Base-by-base conservation (phyloP, 345 rosid genomes). In the Barbarea vulgaris region DNA sequence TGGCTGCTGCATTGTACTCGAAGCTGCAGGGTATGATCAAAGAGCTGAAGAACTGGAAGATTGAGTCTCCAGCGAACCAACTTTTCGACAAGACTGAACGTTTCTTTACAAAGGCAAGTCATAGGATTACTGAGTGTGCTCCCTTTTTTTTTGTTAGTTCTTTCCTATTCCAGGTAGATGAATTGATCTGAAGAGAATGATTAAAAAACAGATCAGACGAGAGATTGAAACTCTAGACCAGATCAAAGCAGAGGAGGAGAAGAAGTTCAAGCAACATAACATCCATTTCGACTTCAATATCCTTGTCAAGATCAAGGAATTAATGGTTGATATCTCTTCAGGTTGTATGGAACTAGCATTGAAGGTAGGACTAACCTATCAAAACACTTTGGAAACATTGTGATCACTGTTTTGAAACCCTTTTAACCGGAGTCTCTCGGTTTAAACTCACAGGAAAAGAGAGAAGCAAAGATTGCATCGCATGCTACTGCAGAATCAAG, bases 311-410 rank as follows among this genome's bases (percentile, higher is more conserved):
- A 79, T 90, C 70, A 92, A 85, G 81, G 99, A 95, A 76, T 46
- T 81, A 46, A 83, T 84, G 87, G 98, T 95, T 75, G 93, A 95
- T 81, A 78, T 89, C 84, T 95, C 94, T 64, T 90, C 98, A 10
- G 83, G 86, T 80, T 88, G 93, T 82, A 95, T 92, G 90, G 97
- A 95, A 78, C 64, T 87, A 36, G 90, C 88, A 27, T 72, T 95
- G 54, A 83, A 85, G 96, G 98, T 92, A 84, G 4, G 18, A 6
- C 42, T 51, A 6, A 66, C 47, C 10, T 1, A 70, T 57, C 44
- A 60, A 71, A 3, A 44, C 17, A 67, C 19, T 1, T 56, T 39
- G 11, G 15, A 28, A 37, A 59, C 54, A 67, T 68, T 13, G 15
- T 60, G 56, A 48, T 69, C 69, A 31, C 11, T 58, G 14, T 51